Percentiles rank a stretch among this genome's conserved stretches.
Evolutionary conservation across 2,329 filamentous ascomycete genomes (phyloP).

Genomic region (Hypoxylon sp.): DNA sequence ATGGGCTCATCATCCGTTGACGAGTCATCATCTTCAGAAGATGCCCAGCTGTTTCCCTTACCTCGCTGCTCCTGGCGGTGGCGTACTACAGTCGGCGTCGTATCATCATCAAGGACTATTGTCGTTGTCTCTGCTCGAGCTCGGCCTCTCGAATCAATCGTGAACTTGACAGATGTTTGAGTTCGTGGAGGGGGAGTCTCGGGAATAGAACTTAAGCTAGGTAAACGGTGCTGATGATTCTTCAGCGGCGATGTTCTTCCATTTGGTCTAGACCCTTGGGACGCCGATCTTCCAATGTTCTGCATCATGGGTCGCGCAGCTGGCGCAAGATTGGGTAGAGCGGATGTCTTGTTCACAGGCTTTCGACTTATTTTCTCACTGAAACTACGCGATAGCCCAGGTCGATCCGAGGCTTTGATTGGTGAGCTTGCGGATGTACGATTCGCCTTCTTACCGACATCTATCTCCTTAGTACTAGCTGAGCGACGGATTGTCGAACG

Average conservation of each 20-base stretch:
- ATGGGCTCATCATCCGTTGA: conserved; percentile 76
- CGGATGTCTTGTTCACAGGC: conserved; percentile 57
- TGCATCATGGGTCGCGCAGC: conserved; percentile 58
- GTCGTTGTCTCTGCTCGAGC: conserved; percentile 69
- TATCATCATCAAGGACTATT: conserved; percentile 54
- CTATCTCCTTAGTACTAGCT: conserved; percentile 62
- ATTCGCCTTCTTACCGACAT: conserved; percentile 60
- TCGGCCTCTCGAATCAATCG: conserved; percentile 73
- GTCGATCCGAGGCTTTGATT: conserved; percentile 63
- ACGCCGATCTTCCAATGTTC: conserved; percentile 53
- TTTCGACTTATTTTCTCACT: conserved; percentile 69
- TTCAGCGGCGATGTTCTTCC: conserved; percentile 70
- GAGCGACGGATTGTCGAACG: conserved; percentile 62
- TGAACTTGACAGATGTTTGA: conserved; percentile 73
- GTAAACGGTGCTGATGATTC: conserved; percentile 64
- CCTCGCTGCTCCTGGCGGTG: conserved; percentile 43
- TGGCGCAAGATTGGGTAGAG: conserved; percentile 64
- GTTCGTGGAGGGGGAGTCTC: conserved; percentile 64
- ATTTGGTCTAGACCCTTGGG: conserved; percentile 57
- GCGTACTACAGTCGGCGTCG: conserved; percentile 45
- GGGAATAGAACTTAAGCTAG: conserved; percentile 71
- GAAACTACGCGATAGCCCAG: conserved; percentile 68
- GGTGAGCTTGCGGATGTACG: conserved; percentile 65
- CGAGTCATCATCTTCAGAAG: conserved; percentile 67
- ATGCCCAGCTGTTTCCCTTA: conserved; percentile 59